Evolutionary conservation across 352 stramenopile genomes (phyloP).

Genomic region (Blastocystis sp.): DNA sequence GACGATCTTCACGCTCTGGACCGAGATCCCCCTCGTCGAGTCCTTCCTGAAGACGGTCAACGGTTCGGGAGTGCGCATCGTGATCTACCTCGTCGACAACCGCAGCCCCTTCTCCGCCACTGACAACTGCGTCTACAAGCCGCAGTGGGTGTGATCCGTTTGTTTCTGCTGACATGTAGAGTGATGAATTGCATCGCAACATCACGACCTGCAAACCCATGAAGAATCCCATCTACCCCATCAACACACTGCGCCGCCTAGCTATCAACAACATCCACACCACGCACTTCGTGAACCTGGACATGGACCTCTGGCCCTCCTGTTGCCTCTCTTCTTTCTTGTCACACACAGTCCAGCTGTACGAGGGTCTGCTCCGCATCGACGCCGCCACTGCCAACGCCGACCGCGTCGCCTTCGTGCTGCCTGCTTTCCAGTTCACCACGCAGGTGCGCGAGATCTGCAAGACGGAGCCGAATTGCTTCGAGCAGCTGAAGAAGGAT

Average conservation of each 20-base stretch:
- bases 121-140: slow-evolving; percentile 32
- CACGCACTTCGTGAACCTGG: not conserved
- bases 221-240: slow-evolving; percentile 36
- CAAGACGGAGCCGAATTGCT: not conserved
- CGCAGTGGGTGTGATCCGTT: not conserved
- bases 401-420: slow-evolving; percentile 21
- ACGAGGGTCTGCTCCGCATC: slow-evolving; percentile 4
- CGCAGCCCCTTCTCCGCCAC: not conserved
- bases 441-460: not conserved
- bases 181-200: not conserved
- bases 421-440: slow-evolving; percentile 16
- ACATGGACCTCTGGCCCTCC: slow-evolving; percentile 46
- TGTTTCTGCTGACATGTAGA: not conserved
- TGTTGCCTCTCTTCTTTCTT: not conserved
- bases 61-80: not conserved
- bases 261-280: slow-evolving; percentile 29
- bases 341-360: not conserved
- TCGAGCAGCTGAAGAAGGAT: not conserved
- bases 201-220: not conserved
- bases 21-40: not conserved
- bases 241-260: slow-evolving; percentile 19
- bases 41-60: not conserved
- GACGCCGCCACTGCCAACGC: not conserved
- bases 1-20: not conserved
- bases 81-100: slow-evolving; percentile 26